Evolutionary conservation across 1,284 basidiomycete species (phyloP).

Genomic region (Microbotryum scabiosae): DNA sequence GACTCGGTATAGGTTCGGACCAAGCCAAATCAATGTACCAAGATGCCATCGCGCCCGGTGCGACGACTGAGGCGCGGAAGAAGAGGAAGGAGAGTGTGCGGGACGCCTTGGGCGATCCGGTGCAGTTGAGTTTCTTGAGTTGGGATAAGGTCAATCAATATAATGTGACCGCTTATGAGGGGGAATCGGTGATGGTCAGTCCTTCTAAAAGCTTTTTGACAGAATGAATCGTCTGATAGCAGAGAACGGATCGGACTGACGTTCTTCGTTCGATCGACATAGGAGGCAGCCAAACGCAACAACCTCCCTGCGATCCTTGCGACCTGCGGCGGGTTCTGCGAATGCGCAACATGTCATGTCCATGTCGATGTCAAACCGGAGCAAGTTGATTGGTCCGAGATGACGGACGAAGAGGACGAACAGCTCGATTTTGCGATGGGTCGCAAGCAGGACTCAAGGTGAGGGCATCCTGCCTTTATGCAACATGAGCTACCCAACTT

Average conservation of each 20-base stretch:
- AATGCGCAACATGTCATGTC: slow-evolving; percentile 37
- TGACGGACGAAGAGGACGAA: slow-evolving; percentile 34
- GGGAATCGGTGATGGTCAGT: slow-evolving; percentile 36
- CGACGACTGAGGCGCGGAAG: not conserved
- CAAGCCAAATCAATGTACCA: slow-evolving; percentile 32
- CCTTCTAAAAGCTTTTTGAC: not conserved
- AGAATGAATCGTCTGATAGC: no score
- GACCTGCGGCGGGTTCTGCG: slow-evolving; percentile 37
- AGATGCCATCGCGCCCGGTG: no score
- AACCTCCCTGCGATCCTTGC: slow-evolving; percentile 36
- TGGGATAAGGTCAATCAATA: slow-evolving; percentile 29
- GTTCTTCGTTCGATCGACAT: not conserved
- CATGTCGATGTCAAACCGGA: slow-evolving; percentile 18
- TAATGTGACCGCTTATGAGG: slow-evolving; percentile 30
- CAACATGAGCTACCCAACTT: no score
- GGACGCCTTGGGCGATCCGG: slow-evolving; percentile 23
- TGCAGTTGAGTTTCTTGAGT: slow-evolving; percentile 32
- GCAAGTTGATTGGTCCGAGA: slow-evolving; percentile 11
- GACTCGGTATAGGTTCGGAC: slow-evolving; percentile 34
- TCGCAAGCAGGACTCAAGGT: slow-evolving; percentile 27
- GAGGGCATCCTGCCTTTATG: not conserved
- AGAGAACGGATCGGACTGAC: no score
- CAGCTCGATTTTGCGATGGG: slow-evolving; percentile 34
- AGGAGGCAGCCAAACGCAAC: slow-evolving; percentile 33
- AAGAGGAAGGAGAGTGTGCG: slow-evolving; percentile 11